Conservation (phyloP, 805 yeast species). For the Saturnispora mendoncae region DNA sequence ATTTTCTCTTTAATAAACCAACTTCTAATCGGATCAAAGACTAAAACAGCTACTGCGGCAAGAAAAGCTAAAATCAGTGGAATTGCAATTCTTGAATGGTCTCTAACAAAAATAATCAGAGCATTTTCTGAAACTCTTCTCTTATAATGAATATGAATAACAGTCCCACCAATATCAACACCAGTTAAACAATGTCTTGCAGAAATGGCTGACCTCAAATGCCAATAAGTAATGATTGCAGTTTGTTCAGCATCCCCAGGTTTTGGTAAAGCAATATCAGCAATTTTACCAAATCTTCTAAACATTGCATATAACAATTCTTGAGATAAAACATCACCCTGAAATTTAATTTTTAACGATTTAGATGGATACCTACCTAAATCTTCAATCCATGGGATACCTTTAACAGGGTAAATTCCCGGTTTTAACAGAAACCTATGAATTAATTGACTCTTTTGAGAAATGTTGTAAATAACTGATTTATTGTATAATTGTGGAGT, state of each 20-base stretch:
- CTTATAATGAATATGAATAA: conserved; percentile 66
- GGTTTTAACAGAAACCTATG: conserved; percentile 38
- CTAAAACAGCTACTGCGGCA: conserved; percentile 72
- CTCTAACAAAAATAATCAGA: conserved; percentile 48
- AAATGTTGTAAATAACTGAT: conserved; percentile 14
- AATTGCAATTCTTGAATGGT: conserved; percentile 75
- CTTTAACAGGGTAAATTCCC: conserved; percentile 66
- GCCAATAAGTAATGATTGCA: conserved; percentile 49
- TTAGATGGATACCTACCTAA: conserved; percentile 66
- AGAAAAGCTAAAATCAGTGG: conserved; percentile 72
- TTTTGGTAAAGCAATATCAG: conserved; percentile 57
- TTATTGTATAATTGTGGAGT: conserved; percentile 16
- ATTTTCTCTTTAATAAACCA: conserved; percentile 69
- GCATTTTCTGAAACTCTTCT: conserved; percentile 45
- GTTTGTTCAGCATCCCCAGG: conserved; percentile 38
- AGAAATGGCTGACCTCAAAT: conserved; percentile 60
- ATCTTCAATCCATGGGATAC: conserved; percentile 95
- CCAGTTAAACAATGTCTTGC: conserved; percentile 93
- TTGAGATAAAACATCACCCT: conserved; percentile 68
- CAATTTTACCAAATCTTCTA: conserved; percentile 79
- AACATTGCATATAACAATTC: conserved; percentile 72
- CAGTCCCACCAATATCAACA: conserved; percentile 49
- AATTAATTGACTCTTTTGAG: conserved; percentile 9
- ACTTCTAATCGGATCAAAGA: conserved; percentile 90
- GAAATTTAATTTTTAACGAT: conserved; percentile 56